These are phyloP conservation scores for Podila clonocystis DNA, from an alignment of 192 early-diverging fungal species.

Conservation along the genomic window DNA sequence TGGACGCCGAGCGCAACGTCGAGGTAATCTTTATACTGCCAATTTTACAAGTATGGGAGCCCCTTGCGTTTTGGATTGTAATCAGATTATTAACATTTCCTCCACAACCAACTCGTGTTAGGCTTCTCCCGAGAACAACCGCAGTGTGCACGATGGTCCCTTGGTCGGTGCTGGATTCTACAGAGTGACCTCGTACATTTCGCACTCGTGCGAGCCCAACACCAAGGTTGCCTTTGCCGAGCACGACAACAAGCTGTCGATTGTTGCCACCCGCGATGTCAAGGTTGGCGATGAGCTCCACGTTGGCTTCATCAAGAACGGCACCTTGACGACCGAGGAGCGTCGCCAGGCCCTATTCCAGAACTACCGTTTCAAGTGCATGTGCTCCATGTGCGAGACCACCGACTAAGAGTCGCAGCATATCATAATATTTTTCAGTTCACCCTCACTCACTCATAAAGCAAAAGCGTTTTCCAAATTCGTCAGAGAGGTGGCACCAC, in stretches of 20 bases:
- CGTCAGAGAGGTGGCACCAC: too few relatives aligned
- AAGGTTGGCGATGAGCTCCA: slow-evolving; percentile 76
- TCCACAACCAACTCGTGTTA: neutral
- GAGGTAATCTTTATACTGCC: slow-evolving; percentile 5
- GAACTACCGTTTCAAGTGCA: slow-evolving; percentile 68
- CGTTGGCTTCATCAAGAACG: slow-evolving; percentile 65
- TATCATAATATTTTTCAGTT: neutral
- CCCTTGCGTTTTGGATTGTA: neutral
- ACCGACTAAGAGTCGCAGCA: slow-evolving; percentile 12
- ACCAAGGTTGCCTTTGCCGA: slow-evolving; percentile 64
- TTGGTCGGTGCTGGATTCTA: slow-evolving; percentile 78
- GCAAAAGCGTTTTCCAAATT: neutral
- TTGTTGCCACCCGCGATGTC: slow-evolving; percentile 69
- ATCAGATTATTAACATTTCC: neutral
- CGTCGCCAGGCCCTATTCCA: slow-evolving; percentile 69
- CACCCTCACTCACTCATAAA: neutral
- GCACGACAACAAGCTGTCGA: slow-evolving; percentile 58
- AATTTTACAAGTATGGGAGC: too few relatives aligned
- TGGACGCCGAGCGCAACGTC: slow-evolving; percentile 41
- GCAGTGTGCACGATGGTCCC: slow-evolving; percentile 46
- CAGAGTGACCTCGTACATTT: slow-evolving; percentile 74
- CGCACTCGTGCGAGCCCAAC: slow-evolving; percentile 75
- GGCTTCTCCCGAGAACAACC: slow-evolving; percentile 53
- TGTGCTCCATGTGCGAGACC: slow-evolving; percentile 64
- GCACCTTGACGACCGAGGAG: slow-evolving; percentile 50